Evolutionary conservation across 805 yeast species (phyloP).

Genomic region (Ascoidea rubescens): DNA sequence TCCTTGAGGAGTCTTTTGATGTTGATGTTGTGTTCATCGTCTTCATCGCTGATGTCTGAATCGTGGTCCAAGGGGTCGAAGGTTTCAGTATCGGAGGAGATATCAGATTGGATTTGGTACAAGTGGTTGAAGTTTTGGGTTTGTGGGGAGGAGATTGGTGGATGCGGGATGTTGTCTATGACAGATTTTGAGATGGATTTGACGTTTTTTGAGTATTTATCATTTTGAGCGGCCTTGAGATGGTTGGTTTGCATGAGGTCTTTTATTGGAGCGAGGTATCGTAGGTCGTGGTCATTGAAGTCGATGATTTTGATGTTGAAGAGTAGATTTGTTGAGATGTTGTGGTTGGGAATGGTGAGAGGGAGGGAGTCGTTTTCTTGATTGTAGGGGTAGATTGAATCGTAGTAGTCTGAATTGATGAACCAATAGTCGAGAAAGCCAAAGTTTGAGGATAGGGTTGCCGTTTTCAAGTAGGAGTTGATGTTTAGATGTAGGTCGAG

Average conservation of each 20-base stretch:
- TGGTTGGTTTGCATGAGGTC: background rate
- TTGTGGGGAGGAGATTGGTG: background rate
- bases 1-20: background rate
- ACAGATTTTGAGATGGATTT: background rate
- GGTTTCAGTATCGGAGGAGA: no score
- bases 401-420: no score
- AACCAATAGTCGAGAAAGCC: background rate
- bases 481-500: no score
- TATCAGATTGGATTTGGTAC: background rate
- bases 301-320: background rate
- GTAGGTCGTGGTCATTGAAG: background rate
- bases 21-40: background rate
- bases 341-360: no score
- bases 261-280: background rate
- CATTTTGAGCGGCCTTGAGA: no score
- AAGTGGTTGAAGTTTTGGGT: background rate
- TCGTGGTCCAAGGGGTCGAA: background rate
- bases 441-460: background rate
- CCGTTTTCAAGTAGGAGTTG: background rate
- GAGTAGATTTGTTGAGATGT: background rate
- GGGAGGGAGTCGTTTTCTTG: no score
- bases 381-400: no score
- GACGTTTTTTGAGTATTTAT: no score
- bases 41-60: background rate
- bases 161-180: background rate